Percentiles rank a stretch among this genome's conserved stretches.
These are phyloP conservation scores for Calonectria pauciramosa DNA, from an alignment of 2,329 filamentous ascomycete species.

Conservation along the genomic window DNA sequence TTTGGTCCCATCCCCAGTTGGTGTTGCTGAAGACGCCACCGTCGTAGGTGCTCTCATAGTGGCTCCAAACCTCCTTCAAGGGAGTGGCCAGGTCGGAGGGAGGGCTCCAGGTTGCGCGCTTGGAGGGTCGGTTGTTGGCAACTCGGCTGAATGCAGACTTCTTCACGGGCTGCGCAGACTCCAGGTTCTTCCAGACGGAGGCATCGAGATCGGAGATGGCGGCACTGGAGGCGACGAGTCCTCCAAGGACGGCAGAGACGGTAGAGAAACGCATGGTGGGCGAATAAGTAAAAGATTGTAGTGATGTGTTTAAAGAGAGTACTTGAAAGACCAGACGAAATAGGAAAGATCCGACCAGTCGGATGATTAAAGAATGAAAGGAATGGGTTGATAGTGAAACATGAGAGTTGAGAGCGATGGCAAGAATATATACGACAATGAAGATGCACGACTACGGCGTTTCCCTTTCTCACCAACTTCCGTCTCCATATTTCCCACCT, in stretches of 20 bases:
- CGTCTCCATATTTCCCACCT: constrained; percentile 12
- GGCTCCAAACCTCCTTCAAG: constrained; percentile 34
- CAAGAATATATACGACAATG: neutral
- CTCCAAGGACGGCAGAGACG: constrained; percentile 11
- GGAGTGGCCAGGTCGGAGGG: constrained; percentile 27
- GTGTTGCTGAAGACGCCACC: constrained; percentile 37
- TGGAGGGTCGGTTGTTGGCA: constrained; percentile 32
- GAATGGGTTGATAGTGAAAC: neutral
- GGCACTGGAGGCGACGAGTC: constrained; percentile 20
- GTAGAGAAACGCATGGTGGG: constrained; percentile 9
- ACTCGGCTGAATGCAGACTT: constrained; percentile 1
- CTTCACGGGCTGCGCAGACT: constrained; percentile 9
- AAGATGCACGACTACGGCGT: neutral
- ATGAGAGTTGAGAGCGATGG: neutral
- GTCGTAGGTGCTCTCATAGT: constrained; percentile 33
- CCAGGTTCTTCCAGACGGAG: constrained; percentile 35
- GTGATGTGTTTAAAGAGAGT: neutral
- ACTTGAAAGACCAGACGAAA: neutral
- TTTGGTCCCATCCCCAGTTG: constrained; percentile 50
- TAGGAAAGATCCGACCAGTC: constrained; percentile 15
- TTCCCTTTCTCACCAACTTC: too few species aligned
- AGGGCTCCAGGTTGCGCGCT: constrained; percentile 39
- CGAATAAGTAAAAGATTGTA: neutral
- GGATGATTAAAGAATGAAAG: constrained; percentile 14
- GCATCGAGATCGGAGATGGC: constrained; percentile 36